Evolutionary conservation across 140 eudicot species (phyloP), one percentile per base, ranked within the genome.

Genomic region (Flaveria floridana): DNA sequence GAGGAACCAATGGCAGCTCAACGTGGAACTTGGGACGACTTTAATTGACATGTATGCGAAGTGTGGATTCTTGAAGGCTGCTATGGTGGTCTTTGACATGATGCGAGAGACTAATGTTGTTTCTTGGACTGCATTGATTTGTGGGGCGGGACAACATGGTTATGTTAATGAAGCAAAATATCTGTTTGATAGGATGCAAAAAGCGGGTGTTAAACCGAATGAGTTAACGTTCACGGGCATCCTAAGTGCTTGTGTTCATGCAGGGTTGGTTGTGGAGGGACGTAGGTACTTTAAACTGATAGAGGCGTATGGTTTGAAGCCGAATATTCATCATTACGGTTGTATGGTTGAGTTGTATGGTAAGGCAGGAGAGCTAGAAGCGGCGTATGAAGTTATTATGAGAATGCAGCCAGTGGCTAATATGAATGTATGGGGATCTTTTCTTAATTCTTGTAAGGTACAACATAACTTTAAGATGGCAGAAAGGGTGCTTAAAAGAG

Each of bases 311-410:
- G 86, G 86, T 0, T 55, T 84, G 70, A 80, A 85, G 76, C 89
- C 89, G 4, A 84, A 70, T 51, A 78, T 89, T 73, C 89, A 89
- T 75, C 92, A 89, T 68, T 86, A 82, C 47, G 82, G 96, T 28
- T 89, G 96, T 73, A 76, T 89, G 88, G 89, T 89, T 48, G 88
- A 86, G 76, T 59, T 86, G 79, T 81, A 78, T 78, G 92, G 96
- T 6, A 89, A 86, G 71, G 84, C 88, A 0, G 96, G 96, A 34
- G 56, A 76, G 47, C 72, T 89, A 8, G 84, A 75, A 61, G 86
- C 82, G 71, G 89, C 95, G 8, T 86, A 78, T 53, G 92, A 83
- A 16, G 82, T 83, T 74, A 86, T 86, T 6, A 72, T 70, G 46
- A 84, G 56, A n/a, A 84, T 86, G 92, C 77, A 81, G 42, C 14